phyloP scores from a whole-genome alignment of 441 rosid species.

The Gossypium gossypioides region DNA sequence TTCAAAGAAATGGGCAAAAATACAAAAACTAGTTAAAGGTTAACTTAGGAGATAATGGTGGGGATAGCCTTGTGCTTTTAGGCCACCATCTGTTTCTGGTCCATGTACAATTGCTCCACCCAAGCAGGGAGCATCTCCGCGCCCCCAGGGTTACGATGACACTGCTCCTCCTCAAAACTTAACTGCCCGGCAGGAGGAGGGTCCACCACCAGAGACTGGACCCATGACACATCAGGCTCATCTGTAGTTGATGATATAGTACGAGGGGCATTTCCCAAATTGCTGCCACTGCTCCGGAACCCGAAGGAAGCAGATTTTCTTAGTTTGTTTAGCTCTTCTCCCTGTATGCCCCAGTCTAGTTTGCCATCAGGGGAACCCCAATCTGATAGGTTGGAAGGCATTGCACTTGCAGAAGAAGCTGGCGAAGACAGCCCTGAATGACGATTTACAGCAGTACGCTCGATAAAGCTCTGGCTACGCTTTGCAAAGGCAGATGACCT shows the following conservation, averaged over 20 bases:
- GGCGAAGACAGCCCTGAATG: conserved; percentile 34
- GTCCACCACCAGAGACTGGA: conserved; percentile 69
- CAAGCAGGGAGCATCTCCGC: conserved; percentile 41
- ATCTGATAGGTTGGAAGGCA: conserved; percentile 36
- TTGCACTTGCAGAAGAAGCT: conserved; percentile 22
- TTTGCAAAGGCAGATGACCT: conserved; percentile 64
- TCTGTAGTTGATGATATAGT: conserved; percentile 22
- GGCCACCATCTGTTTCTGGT: conserved; percentile 74
- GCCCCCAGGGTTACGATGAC: conserved; percentile 25
- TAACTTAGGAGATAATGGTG: conserved; percentile 21
- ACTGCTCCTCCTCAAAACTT: conserved; percentile 29
- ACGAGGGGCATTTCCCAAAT: conserved; percentile 11
- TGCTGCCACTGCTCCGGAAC: conserved; percentile 31
- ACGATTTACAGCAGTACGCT: conserved; percentile 37
- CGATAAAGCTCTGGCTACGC: conserved; percentile 77
- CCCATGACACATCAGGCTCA: conserved; percentile 84
- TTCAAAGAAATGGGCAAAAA: conserved; percentile 25
- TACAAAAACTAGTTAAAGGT: conserved; percentile 32
- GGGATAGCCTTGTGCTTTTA: conserved; percentile 21
- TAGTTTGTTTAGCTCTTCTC: conserved; percentile 72
- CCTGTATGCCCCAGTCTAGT: conserved; percentile 73
- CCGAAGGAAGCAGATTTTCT: conserved; percentile 67
- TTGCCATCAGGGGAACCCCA: conserved; percentile 86
- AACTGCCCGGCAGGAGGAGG: conserved; percentile 24
- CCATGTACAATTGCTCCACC: conserved; percentile 77